Percentiles rank a stretch among this genome's conserved stretches.
phyloP scores from a whole-genome alignment of 257 asterid species.

The Pogostemon cablin region DNA sequence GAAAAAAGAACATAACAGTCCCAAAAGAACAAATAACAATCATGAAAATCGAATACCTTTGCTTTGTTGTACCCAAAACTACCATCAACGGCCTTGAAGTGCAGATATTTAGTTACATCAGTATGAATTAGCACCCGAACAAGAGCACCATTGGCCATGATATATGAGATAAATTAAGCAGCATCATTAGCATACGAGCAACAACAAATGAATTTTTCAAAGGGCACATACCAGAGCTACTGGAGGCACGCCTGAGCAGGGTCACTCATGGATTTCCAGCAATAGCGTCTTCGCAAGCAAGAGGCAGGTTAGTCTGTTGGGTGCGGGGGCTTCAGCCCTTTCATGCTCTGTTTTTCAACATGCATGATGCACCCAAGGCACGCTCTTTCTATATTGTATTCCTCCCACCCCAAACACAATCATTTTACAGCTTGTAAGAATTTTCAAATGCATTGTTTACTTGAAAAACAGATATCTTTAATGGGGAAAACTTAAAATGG shows the following conservation, averaged over 20 bases:
- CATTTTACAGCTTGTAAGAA: neutral
- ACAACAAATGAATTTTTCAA: neutral
- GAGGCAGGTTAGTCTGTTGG: neutral
- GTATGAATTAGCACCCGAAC: conserved; percentile 95
- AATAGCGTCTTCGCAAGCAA: neutral
- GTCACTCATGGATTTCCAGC: neutral
- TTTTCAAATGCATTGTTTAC: neutral
- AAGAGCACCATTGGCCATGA: conserved; percentile 96
- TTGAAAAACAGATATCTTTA: neutral
- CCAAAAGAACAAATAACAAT: conserved; percentile 1
- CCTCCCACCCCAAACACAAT: neutral
- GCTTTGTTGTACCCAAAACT: conserved; percentile 89
- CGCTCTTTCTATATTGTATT: neutral
- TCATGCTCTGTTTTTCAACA: neutral
- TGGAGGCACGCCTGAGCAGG: neutral
- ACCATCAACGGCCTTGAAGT: conserved; percentile 96
- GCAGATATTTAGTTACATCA: conserved; percentile 86
- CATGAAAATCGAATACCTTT: conserved; percentile 51
- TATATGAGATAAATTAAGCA: conserved; percentile 50
- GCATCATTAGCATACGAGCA: conserved; percentile 26
- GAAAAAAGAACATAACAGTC: neutral
- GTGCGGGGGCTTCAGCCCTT: no score
- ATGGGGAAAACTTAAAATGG: neutral
- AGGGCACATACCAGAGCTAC: neutral
- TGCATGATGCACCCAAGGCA: neutral